Evolutionary conservation across 805 yeast genomes (phyloP).

Genomic region (Saccharomycopsis lassenensis): DNA sequence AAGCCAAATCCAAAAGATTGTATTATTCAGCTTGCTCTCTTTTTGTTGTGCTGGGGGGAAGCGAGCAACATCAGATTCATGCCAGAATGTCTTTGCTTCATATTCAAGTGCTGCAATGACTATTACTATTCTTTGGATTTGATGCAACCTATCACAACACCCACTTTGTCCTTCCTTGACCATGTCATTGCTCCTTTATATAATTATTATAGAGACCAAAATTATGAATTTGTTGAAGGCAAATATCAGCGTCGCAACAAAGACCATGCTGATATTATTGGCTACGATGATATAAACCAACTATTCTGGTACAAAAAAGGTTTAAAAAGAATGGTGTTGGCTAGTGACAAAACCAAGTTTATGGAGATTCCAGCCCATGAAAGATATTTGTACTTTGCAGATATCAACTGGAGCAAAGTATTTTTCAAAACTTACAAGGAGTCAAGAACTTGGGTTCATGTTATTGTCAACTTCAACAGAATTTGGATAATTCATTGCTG

Average conservation of each 20-base stretch:
- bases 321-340: constrained; percentile 41
- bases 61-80: constrained; percentile 76
- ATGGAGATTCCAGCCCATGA: constrained; percentile 44
- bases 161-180: constrained; percentile 40
- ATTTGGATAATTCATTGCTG: constrained; percentile 71
- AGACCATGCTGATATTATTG: constrained; percentile 62
- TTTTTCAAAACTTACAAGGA: constrained; percentile 71
- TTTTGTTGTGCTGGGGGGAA: constrained; percentile 80
- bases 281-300: constrained; percentile 87
- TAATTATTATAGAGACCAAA: constrained; percentile 43
- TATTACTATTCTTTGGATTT: constrained; percentile 40
- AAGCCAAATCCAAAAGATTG: constrained; percentile 41
- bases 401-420: constrained; percentile 55
- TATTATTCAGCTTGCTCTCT: constrained; percentile 54
- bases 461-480: constrained; percentile 61
- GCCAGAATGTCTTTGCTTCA: constrained; percentile 83
- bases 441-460: constrained; percentile 67
- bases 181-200: constrained; percentile 69
- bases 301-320: constrained; percentile 76
- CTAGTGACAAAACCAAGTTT: constrained; percentile 32
- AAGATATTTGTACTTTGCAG: constrained; percentile 42
- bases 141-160: constrained; percentile 24
- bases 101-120: constrained; percentile 73
- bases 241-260: constrained; percentile 37
- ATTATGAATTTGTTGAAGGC: constrained; percentile 35